Evolutionary conservation across 2,329 filamentous ascomycete genomes (phyloP).

Genomic region (Trematosphaeria pertusa): DNA sequence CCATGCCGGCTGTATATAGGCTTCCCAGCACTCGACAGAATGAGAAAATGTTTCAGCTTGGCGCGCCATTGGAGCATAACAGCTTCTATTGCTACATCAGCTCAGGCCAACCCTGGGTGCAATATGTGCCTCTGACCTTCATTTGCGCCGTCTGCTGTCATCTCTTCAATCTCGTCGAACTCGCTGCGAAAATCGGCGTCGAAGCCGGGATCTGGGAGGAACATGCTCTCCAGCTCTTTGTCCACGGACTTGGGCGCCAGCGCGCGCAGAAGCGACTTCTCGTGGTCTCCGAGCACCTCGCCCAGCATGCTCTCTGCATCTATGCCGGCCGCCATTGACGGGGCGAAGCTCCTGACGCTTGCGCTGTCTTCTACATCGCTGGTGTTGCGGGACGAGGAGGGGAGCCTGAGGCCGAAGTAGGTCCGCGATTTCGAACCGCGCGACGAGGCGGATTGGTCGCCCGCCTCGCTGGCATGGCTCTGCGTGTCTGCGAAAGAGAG

Average conservation of each 20-base stretch:
- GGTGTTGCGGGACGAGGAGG: conserved; percentile 52
- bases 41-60: conserved; percentile 96
- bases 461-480: conserved; percentile 66
- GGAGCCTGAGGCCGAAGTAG: conserved; percentile 45
- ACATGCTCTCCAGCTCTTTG: conserved; percentile 61
- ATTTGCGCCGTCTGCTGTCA: conserved; percentile 60
- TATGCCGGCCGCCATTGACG: conserved; percentile 66
- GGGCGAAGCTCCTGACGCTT: conserved; percentile 71
- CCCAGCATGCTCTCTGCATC: conserved; percentile 85
- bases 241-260: conserved; percentile 65
- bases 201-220: conserved; percentile 54
- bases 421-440: conserved; percentile 48
- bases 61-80: conserved; percentile 80
- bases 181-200: conserved; percentile 76
- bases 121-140: conserved; percentile 61
- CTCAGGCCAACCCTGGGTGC: conserved; percentile 22
- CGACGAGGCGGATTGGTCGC: conserved; percentile 35
- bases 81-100: conserved; percentile 47
- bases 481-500: conserved; percentile 81
- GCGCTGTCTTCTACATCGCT: conserved; percentile 69
- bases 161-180: conserved; percentile 76
- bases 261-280: conserved; percentile 72
- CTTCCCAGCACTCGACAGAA: conserved; percentile 93
- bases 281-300: conserved; percentile 69
- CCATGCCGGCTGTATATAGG: conserved; percentile 97